Evolutionary conservation across 2,329 filamentous ascomycete genomes (phyloP).

Genomic region (Aspergillus eucalypticola): DNA sequence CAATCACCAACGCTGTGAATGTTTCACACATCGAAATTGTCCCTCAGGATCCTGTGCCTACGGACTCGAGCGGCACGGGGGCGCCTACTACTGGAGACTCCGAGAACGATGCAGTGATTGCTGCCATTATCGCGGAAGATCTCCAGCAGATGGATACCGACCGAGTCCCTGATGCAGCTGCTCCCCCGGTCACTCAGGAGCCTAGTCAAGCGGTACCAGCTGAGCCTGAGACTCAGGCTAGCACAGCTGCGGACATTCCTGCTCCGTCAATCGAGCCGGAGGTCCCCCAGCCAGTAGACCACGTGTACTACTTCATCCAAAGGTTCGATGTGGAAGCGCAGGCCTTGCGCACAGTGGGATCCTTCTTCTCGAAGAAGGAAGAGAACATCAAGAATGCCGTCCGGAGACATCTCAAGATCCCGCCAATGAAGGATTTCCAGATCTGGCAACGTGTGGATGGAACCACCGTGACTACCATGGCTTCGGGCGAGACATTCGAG

Average conservation of each 20-base stretch:
- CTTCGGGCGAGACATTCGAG: constrained; percentile 38
- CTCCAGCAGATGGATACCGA: constrained; percentile 25
- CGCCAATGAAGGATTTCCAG: constrained; percentile 42
- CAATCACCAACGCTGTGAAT: neutral
- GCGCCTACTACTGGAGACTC: neutral
- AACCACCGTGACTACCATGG: constrained; percentile 36
- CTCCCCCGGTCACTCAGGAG: constrained; percentile 1
- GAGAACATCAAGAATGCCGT: constrained; percentile 44
- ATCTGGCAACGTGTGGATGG: constrained; percentile 47
- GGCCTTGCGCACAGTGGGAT: constrained; percentile 41
- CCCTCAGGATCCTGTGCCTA: neutral
- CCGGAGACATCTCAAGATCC: constrained; percentile 41
- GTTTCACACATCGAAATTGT: neutral
- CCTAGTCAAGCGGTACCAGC: constrained; percentile 13
- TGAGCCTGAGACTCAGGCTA: constrained; percentile 15
- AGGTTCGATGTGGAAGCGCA: constrained; percentile 54
- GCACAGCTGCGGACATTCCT: constrained; percentile 16
- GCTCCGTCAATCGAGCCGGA: constrained; percentile 19
- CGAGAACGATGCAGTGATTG: constrained; percentile 31
- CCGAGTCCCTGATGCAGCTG: neutral
- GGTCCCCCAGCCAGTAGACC: constrained; percentile 31
- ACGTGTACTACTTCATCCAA: constrained; percentile 53
- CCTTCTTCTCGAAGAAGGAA: constrained; percentile 44
- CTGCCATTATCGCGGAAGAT: constrained; percentile 34
- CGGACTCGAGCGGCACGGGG: neutral